Conservation (phyloP, 345 rosid genomes). For the Heritiera fomes region DNA sequence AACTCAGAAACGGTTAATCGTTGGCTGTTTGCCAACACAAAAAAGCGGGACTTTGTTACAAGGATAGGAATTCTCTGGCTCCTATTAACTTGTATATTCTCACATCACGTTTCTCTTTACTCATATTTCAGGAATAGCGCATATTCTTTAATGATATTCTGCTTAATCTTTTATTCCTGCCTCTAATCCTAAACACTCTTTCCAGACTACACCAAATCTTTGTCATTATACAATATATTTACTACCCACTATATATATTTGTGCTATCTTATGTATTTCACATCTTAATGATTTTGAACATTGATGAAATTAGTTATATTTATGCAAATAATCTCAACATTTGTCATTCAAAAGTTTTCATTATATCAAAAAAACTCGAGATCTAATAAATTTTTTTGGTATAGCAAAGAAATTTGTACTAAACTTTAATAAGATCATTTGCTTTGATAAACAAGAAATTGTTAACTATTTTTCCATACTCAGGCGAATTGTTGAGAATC, state of each 20-base stretch:
- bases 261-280: too few relatives aligned
- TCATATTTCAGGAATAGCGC: background rate
- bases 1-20: conserved; percentile 12
- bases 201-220: background rate
- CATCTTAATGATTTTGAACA: too few relatives aligned
- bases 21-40: background rate
- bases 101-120: background rate
- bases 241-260: too few relatives aligned
- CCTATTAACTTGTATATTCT: background rate
- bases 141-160: background rate
- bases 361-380: too few relatives aligned
- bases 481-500: background rate
- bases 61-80: conserved; percentile 20
- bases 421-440: too few relatives aligned
- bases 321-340: too few relatives aligned
- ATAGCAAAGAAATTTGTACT: too few relatives aligned
- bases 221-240: background rate
- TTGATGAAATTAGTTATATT: too few relatives aligned
- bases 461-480: too few relatives aligned
- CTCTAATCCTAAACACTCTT: background rate
- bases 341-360: too few relatives aligned
- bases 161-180: background rate
- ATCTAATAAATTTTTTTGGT: too few relatives aligned
- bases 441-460: too few relatives aligned
- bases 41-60: background rate